A percentile compares a stretch with the other conserved stretches of the same genome.
Evolutionary conservation across 345 rosid genomes (phyloP).

Genomic region (Raphanus sativus): DNA sequence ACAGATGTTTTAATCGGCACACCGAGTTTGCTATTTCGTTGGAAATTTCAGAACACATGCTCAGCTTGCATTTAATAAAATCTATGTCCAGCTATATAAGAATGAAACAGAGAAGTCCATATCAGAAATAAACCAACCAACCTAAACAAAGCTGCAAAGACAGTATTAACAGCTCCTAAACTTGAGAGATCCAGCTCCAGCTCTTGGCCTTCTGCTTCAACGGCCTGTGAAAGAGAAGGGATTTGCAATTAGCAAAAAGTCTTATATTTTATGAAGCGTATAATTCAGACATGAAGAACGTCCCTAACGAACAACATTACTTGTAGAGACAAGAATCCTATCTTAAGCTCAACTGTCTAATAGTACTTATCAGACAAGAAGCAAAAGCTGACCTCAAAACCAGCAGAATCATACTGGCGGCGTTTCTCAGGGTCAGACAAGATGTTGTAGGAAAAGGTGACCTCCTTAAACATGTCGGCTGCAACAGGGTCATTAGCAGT

Average conservation of each 20-base stretch:
- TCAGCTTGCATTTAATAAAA: slow-evolving; percentile 9
- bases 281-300: not conserved
- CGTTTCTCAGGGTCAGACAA: slow-evolving; percentile 91
- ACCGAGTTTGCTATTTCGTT: slow-evolving; percentile 78
- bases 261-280: too few species aligned
- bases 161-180: slow-evolving; percentile 91
- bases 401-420: slow-evolving; percentile 84
- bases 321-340: slow-evolving; percentile 1
- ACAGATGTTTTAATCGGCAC: slow-evolving; percentile 98
- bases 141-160: slow-evolving; percentile 99
- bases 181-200: slow-evolving; percentile 98
- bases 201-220: slow-evolving; percentile 87
- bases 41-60: slow-evolving; percentile 7
- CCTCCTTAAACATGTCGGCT: slow-evolving; percentile 93
- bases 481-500: slow-evolving; percentile 91
- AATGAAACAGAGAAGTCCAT: not conserved
- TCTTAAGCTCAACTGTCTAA: not conserved
- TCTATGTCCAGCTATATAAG: not conserved
- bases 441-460: slow-evolving; percentile 85
- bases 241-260: not conserved
- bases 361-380: not conserved
- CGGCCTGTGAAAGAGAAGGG: slow-evolving; percentile 55
- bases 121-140: slow-evolving; percentile 13
- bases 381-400: slow-evolving; percentile 76
- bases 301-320: not conserved